phyloP scores from a whole-genome alignment of 2,329 filamentous ascomycete species.

The Pseudogymnoascus sp. region DNA sequence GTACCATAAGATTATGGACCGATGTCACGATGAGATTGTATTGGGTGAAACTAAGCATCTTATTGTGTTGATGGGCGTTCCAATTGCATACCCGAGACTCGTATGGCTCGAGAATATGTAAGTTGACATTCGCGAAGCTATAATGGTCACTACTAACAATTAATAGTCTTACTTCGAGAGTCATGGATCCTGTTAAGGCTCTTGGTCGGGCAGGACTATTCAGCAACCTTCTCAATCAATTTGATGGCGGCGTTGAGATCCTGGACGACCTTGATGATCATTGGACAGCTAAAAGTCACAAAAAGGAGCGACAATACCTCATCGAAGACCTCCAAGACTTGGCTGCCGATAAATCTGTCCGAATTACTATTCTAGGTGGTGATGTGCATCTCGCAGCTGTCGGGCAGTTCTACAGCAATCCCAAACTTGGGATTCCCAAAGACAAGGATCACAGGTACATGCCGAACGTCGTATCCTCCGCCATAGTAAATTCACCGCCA shows the following conservation, averaged over 20 bases:
- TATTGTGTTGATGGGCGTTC: conserved; percentile 77
- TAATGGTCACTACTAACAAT: conserved; percentile 25
- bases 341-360: conserved; percentile 83
- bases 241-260: conserved; percentile 86
- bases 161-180: conserved; percentile 65
- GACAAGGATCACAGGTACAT: conserved; percentile 94
- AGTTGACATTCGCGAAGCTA: conserved; percentile 26
- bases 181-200: conserved; percentile 84
- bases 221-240: conserved; percentile 73
- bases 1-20: conserved; percentile 79
- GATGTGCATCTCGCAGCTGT: conserved; percentile 90
- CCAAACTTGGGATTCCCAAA: conserved; percentile 69
- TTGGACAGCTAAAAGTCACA: conserved; percentile 95
- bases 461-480: conserved; percentile 88
- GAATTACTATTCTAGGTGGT: conserved; percentile 85
- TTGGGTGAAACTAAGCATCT: conserved; percentile 84
- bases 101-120: conserved; percentile 65
- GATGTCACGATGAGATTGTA: conserved; percentile 71
- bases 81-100: conserved; percentile 70
- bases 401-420: conserved; percentile 91
- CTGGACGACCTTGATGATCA: conserved; percentile 91
- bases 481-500: conserved; percentile 87
- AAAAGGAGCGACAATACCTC: conserved; percentile 76
- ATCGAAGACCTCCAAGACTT: conserved; percentile 89
- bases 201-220: conserved; percentile 74